Percentiles rank a stretch among this genome's conserved stretches.
phyloP scores from a whole-genome alignment of 495 filamentous ascomycete genomes.

The Hypomontagnella submonticulosa region DNA sequence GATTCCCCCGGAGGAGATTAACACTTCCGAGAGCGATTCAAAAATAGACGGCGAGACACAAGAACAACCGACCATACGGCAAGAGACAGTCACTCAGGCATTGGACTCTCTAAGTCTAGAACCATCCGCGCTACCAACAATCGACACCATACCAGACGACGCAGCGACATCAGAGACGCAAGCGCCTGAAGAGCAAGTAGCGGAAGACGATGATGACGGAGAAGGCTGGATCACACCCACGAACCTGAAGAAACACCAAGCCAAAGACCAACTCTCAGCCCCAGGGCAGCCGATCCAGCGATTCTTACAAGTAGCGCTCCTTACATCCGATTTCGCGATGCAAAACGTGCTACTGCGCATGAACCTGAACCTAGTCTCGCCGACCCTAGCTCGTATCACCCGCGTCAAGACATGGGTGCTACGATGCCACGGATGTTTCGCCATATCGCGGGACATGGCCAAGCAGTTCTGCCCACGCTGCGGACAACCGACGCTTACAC shows the following conservation, averaged over 20 bases:
- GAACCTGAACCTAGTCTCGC: constrained; percentile 90
- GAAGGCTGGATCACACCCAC: constrained; percentile 96
- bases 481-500: constrained; percentile 85
- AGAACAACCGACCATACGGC: constrained; percentile 30
- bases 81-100: constrained; percentile 41
- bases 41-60: constrained; percentile 24
- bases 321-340: constrained; percentile 96
- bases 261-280: constrained; percentile 59
- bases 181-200: constrained; percentile 54
- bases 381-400: constrained; percentile 77
- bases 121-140: constrained; percentile 24
- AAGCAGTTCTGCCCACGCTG: constrained; percentile 96
- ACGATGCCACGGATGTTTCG: constrained; percentile 94
- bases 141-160: constrained; percentile 27
- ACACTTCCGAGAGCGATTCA: constrained; percentile 12
- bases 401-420: constrained; percentile 87
- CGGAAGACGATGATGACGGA: constrained; percentile 68
- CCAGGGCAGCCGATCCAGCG: constrained; percentile 63
- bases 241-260: constrained; percentile 88
- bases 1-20: constrained; percentile 2
- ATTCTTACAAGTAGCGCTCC: constrained; percentile 81
- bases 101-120: constrained; percentile 43
- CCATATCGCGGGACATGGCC: constrained; percentile 81
- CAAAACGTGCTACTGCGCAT: constrained; percentile 95
- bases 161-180: constrained; percentile 17